Conservation (phyloP, 352 stramenopile species). For the Thalassiosira exigua region DNA sequence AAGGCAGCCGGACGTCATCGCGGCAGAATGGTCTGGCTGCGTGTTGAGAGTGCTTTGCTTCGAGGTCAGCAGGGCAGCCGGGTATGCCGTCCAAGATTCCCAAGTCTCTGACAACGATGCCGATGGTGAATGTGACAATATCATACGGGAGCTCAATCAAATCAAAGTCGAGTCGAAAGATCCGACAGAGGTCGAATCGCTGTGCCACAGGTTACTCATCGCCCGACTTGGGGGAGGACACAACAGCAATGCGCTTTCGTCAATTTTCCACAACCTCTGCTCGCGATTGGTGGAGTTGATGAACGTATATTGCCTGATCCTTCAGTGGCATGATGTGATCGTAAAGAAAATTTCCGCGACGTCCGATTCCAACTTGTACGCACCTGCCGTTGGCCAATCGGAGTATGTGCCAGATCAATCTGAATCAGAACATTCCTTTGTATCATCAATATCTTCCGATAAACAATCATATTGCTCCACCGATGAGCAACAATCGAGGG, state of each 20-base stretch:
- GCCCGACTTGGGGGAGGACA: slow-evolving; percentile 29
- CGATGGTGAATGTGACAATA: slow-evolving; percentile 1
- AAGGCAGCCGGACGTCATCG: slow-evolving; percentile 21
- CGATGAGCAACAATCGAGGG: slow-evolving; percentile 12
- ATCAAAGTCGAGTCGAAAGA: slow-evolving; percentile 23
- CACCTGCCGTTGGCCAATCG: neutral
- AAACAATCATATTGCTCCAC: slow-evolving; percentile 28
- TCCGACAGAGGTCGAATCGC: slow-evolving; percentile 41
- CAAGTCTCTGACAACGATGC: slow-evolving; percentile 5
- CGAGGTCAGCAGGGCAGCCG: slow-evolving; percentile 44
- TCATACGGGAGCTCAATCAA: slow-evolving; percentile 29
- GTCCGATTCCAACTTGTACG: slow-evolving; percentile 1
- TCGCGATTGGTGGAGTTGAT: slow-evolving; percentile 50
- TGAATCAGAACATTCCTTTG: slow-evolving; percentile 15
- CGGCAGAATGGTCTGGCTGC: slow-evolving; percentile 45
- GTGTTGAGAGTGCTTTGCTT: slow-evolving; percentile 58
- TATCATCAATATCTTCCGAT: slow-evolving; percentile 55
- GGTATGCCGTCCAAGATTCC: slow-evolving; percentile 36
- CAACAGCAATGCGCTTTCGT: slow-evolving; percentile 33
- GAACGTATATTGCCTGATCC: slow-evolving; percentile 31
- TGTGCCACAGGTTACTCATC: slow-evolving; percentile 28
- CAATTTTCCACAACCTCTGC: slow-evolving; percentile 44
- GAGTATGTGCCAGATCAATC: neutral
- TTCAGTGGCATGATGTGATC: slow-evolving; percentile 39
- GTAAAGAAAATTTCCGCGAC: slow-evolving; percentile 17